These are phyloP conservation scores for Cryphonectria parasitica DNA, from an alignment of 2,329 filamentous ascomycete species.

Conservation along the genomic window DNA sequence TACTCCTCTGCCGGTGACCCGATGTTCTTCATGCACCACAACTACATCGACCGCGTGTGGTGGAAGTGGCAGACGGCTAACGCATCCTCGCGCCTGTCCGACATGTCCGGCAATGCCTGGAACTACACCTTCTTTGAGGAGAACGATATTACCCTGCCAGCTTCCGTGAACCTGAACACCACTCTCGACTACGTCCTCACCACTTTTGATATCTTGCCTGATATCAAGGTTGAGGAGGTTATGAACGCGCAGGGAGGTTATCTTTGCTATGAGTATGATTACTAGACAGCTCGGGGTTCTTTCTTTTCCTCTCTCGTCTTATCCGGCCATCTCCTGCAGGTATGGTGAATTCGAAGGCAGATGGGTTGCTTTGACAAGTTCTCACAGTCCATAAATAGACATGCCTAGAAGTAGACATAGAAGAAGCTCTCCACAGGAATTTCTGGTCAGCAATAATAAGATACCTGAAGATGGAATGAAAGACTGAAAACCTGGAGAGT, in stretches of 20 bases:
- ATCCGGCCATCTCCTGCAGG: background rate
- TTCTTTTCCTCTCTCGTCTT: background rate
- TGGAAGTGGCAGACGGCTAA: constrained; percentile 31
- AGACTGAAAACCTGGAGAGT: background rate
- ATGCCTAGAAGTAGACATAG: background rate
- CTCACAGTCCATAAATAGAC: background rate
- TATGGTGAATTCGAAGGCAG: background rate
- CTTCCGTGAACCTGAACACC: constrained; percentile 2
- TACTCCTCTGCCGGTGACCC: constrained; percentile 35
- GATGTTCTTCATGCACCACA: constrained; percentile 41
- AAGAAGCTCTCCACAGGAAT: background rate
- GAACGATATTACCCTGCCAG: constrained; percentile 2
- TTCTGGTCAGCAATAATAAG: background rate
- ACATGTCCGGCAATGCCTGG: constrained; percentile 19
- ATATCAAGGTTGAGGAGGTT: constrained; percentile 11
- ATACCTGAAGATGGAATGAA: background rate
- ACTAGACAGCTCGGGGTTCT: background rate
- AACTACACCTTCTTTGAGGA: constrained; percentile 10
- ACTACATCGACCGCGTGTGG: constrained; percentile 36
- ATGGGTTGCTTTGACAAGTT: background rate
- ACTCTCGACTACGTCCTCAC: constrained; percentile 12
- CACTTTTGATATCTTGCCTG: constrained; percentile 8
- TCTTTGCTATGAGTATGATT: constrained; percentile 11
- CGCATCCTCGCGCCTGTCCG: constrained; percentile 4
- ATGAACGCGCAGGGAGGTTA: constrained; percentile 20